Percentiles rank a stretch among this genome's conserved stretches.
Conservation (phyloP, 495 filamentous ascomycete genomes). For the Podospora appendiculata region DNA sequence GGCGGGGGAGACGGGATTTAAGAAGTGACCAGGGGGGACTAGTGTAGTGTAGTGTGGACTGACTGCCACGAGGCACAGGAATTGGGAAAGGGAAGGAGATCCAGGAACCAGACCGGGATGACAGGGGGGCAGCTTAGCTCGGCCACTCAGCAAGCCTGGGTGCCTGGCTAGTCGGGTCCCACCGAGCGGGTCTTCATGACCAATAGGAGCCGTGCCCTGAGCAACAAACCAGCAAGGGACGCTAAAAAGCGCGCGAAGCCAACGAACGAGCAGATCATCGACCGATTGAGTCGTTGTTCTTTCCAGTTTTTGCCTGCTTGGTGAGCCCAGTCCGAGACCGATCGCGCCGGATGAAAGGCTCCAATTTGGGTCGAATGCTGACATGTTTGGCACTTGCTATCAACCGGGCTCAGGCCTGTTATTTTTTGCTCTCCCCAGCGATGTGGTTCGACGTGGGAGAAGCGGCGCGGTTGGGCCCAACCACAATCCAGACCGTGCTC, state of each 20-base stretch:
- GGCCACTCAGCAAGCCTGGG: too few species aligned
- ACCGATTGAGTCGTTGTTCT: too few species aligned
- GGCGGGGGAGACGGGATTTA: conserved; percentile 9
- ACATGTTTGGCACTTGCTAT: too few species aligned
- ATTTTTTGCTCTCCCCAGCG: too few species aligned
- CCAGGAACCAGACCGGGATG: not conserved
- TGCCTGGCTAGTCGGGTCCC: not conserved
- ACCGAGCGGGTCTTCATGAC: not conserved
- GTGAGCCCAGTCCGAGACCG: too few species aligned
- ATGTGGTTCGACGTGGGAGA: not conserved
- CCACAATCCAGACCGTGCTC: not conserved
- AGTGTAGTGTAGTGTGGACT: not conserved
- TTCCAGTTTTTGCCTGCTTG: too few species aligned
- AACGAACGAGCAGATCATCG: not conserved
- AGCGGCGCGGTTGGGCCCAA: not conserved
- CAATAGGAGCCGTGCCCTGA: not conserved
- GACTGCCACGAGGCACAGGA: not conserved
- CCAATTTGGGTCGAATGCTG: too few species aligned
- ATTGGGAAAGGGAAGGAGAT: not conserved
- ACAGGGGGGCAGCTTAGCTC: not conserved
- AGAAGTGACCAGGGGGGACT: not conserved
- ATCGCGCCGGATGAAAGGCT: too few species aligned
- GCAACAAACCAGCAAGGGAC: not conserved
- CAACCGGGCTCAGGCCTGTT: too few species aligned
- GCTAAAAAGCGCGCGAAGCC: not conserved